Base-by-base conservation (phyloP, 768 basidiomycete genomes). In the Russula abietina region DNA sequence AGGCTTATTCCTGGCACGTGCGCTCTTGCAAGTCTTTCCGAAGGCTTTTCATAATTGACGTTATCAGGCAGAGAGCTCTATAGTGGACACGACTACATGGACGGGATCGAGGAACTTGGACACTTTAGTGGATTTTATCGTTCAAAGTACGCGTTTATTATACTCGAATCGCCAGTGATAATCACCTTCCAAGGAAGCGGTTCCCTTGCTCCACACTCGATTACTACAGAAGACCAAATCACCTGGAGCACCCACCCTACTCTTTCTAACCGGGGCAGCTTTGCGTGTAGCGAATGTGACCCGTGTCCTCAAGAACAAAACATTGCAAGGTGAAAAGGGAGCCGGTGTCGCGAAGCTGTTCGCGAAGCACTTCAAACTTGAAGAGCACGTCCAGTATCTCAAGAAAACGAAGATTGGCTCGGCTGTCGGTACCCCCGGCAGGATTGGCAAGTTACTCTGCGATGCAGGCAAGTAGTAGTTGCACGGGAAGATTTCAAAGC, bases 301-400 rank as follows among this genome's bases (percentile, higher is more conserved):
- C 41, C 79, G 92, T 62, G 77, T 83, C 57, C 78, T 93, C 59
- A 87, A 82, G 72, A 81, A 86, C 73, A 84, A 81, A 73, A 82
- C 75, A 65, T 78, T 91, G 56, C 78, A 84, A 59, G 88, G 89
- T 39, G 87, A 90, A 26, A 94, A 92, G 71, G 87, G 91, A 59
- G 93, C 91, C 12, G 92, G 96, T 67, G 87, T 97, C 36, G 94
- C 90, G 24, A 98, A 98, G 73, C 82, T 99, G 30, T 98, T 98
- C 69, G 93, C 95, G 33, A 94, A 88, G 74, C 95, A 98, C 72
- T 86, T 96, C 76, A 97, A 95, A 75, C 78, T 95, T 45, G 78
- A 87, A 54, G 91, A 95, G 61, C 95, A 98, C 73, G 83, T 89
- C 70, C 78, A 83, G 17, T 91, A 93, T 76, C 80, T 98, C 69